A percentile compares a stretch with the other conserved stretches of the same genome.
Evolutionary conservation across 2,329 filamentous ascomycete species (phyloP).

Genomic region (Ceratocystis cubensis): DNA sequence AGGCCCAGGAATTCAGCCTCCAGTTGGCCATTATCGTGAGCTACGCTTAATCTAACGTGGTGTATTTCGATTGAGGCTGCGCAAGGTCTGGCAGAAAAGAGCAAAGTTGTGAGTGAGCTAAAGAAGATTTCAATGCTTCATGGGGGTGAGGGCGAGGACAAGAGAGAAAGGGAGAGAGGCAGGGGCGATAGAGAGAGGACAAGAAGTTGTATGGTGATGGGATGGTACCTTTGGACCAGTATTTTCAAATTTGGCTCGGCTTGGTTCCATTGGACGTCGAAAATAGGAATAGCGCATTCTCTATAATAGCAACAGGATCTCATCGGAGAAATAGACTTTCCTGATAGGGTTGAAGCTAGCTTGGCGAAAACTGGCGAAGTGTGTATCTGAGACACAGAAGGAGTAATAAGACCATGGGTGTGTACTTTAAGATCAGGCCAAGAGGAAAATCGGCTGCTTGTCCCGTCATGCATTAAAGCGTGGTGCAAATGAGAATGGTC

Average conservation of each 20-base stretch:
- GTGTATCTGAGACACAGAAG: conserved; percentile 6
- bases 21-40: background rate
- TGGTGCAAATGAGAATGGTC: background rate
- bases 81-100: background rate
- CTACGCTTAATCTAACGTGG: background rate
- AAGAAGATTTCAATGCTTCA: background rate
- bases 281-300: conserved; percentile 3
- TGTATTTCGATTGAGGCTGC: background rate
- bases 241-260: background rate
- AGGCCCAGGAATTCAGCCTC: background rate
- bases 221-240: background rate
- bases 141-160: background rate
- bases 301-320: conserved; percentile 8
- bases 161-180: too few relatives aligned
- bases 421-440: background rate
- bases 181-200: too few relatives aligned
- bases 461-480: conserved; percentile 1
- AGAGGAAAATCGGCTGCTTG: conserved; percentile 4
- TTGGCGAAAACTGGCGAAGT: conserved; percentile 11
- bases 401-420: conserved; percentile 1
- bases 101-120: background rate
- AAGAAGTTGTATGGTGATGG: background rate
- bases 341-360: conserved; percentile 1
- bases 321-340: conserved; percentile 5
- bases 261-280: background rate